Percentiles rank a stretch among this genome's conserved stretches.
phyloP scores from a whole-genome alignment of 257 asterid genomes.

The Scutellaria baicalensis region DNA sequence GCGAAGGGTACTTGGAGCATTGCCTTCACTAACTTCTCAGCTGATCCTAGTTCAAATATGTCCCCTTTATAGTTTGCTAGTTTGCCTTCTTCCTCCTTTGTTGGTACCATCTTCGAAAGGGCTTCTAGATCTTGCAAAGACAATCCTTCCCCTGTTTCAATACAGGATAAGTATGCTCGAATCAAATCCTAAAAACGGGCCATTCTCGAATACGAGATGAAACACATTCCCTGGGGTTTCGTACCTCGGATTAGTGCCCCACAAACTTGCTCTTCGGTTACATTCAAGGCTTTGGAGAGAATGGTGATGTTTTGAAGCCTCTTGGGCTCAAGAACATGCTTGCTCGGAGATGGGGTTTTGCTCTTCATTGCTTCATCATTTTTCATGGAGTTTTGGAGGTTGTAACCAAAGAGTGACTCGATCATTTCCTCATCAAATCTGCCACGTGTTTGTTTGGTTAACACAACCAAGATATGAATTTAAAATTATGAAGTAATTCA shows the following conservation, averaged over 20 bases:
- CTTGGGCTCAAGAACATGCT: slow-evolving; percentile 93
- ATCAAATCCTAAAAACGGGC: background rate
- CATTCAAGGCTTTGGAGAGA: slow-evolving; percentile 79
- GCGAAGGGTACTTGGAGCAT: slow-evolving; percentile 78
- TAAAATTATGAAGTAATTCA: background rate
- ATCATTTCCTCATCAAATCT: slow-evolving; percentile 97
- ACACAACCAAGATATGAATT: background rate
- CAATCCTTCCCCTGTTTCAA: slow-evolving; percentile 64
- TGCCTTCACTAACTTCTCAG: slow-evolving; percentile 72
- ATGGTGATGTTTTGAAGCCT: slow-evolving; percentile 88
- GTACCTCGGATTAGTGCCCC: slow-evolving; percentile 69
- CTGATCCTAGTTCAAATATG: slow-evolving; percentile 61
- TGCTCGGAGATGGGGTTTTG: slow-evolving; percentile 83
- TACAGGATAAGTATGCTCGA: background rate
- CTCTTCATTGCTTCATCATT: slow-evolving; percentile 51
- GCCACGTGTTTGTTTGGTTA: slow-evolving; percentile 13
- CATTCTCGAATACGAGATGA: background rate
- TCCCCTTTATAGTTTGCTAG: slow-evolving; percentile 71
- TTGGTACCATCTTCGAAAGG: slow-evolving; percentile 79
- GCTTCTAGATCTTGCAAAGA: slow-evolving; percentile 87
- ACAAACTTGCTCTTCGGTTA: slow-evolving; percentile 70
- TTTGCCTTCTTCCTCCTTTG: slow-evolving; percentile 76
- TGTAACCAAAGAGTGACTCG: slow-evolving; percentile 85
- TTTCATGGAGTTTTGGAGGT: slow-evolving; percentile 54
- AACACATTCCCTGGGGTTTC: background rate